A percentile compares a stretch with the other conserved stretches of the same genome.
phyloP scores from a whole-genome alignment of 139 green algal species.

The Ettlia oleoabundans region DNA sequence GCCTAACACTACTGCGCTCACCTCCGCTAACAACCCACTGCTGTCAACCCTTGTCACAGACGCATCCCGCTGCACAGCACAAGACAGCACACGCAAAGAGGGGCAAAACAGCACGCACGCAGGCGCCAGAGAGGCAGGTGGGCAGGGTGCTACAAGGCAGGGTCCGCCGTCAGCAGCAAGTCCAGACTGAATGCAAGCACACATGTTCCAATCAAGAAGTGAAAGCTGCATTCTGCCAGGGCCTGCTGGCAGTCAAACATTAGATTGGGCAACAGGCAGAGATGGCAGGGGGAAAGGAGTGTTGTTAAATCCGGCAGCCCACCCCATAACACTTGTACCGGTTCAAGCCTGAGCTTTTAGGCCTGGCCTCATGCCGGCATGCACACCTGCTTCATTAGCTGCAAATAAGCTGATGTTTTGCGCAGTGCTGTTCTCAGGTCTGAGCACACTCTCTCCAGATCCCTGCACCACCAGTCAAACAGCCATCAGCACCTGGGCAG shows the following conservation, averaged over 20 bases:
- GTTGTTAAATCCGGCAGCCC: too few relatives aligned
- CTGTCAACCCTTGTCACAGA: conserved; percentile 1
- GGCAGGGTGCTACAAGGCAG: not conserved
- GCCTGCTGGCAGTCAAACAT: too few relatives aligned
- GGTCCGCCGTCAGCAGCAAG: not conserved
- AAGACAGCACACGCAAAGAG: not conserved
- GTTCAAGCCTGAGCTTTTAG: too few relatives aligned
- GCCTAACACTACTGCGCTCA: conserved; percentile 4
- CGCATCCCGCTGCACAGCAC: conserved; percentile 12
- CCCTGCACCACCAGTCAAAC: not conserved
- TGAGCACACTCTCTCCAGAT: conserved; percentile 15
- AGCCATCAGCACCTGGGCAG: not conserved
- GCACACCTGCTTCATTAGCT: conserved; percentile 23
- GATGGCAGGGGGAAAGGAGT: too few relatives aligned
- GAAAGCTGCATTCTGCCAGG: too few relatives aligned
- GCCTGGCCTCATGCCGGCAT: not conserved
- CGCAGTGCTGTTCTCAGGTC: not conserved
- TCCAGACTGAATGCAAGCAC: not conserved
- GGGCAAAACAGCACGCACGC: not conserved
- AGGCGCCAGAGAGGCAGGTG: not conserved
- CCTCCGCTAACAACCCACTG: conserved; percentile 17
- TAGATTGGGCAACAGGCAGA: too few relatives aligned
- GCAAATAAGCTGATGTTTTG: not conserved
- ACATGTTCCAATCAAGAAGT: too few relatives aligned
- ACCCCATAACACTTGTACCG: too few relatives aligned